Evolutionary conservation across 345 rosid species (phyloP).

Genomic region (Microthlaspi erraticum): DNA sequence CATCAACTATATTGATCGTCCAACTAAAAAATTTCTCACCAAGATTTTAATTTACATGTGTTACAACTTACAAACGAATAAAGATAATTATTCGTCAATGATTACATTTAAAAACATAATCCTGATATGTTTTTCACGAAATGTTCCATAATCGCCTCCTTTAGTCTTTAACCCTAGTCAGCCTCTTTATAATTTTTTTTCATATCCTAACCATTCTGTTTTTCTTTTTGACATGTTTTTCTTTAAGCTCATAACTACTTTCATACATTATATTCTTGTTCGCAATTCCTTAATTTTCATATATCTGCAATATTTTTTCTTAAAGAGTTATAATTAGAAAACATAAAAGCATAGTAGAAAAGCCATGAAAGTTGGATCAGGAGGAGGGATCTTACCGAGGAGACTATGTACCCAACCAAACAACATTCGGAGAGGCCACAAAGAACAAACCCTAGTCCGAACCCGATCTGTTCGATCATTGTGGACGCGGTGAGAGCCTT

Average conservation of each 20-base stretch:
- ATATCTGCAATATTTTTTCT: conserved; percentile 7
- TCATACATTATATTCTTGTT: conserved; percentile 1
- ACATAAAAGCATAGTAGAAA: conserved; percentile 26
- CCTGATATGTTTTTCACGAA: neutral
- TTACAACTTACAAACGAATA: conserved; percentile 22
- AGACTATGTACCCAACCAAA: conserved; percentile 41
- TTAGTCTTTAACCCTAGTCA: neutral
- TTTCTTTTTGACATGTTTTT: neutral
- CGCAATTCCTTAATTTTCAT: neutral
- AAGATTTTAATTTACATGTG: neutral
- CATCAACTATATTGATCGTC: neutral
- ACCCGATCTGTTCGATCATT: conserved; percentile 27
- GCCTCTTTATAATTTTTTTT: neutral
- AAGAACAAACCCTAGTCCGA: conserved; percentile 9
- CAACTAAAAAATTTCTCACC: neutral
- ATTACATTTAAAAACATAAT: neutral
- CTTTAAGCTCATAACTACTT: neutral
- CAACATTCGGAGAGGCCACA: conserved; percentile 36
- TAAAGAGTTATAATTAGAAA: conserved; percentile 19
- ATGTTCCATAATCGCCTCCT: conserved; percentile 8
- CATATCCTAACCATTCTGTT: no score
- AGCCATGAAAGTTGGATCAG: conserved; percentile 37
- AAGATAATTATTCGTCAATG: neutral
- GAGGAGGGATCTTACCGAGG: conserved; percentile 27
- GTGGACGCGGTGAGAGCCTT: neutral